Evolutionary conservation across 345 rosid species (phyloP), one percentile per base, ranked within the genome.

Genomic region (Jatropha curcas): DNA sequence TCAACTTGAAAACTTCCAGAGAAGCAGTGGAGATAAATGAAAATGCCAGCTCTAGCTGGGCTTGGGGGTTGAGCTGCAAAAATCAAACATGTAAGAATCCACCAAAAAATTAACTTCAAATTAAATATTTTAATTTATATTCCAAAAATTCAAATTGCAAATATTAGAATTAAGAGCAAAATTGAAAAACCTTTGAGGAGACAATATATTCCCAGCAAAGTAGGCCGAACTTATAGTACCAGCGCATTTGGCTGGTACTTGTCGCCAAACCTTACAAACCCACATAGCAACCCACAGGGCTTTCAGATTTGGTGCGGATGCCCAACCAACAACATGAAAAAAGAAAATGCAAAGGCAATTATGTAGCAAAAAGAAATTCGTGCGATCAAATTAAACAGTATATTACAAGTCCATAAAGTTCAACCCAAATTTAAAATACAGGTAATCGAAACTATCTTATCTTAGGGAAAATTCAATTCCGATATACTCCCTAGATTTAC

Each of bases 11-110:
- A 41, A 80, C 72, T 71, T 87, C 98, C 0, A 96, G 71, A 28
- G 87, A 91, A 60, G 72, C 76, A 30, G 56, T 74, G 1, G 84
- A 65, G 9, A 93, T 82, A 87, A 91, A 96, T 9, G 81, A 59
- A 85, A 88, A 74, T 30, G 98, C 94, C 39, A 96, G 96, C 65
- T 85, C 99, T 70, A 96, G 84, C 77, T 93, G 99, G 9, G 95
- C 95, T 4, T 91, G 86, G 39, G 92, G 80, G 82, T 96, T 93
- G 71, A 93, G 85, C 98, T 93, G 85, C 74, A 80, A 72, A n/a
- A 75, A 33, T 4, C 50, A 24, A 39, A 25, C 3, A 13, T 59
- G 27, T 2, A 45, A 70, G 30, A 71, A 25, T 22, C 31, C 11
- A 70, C 12, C 31, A n/a, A 50, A 59, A 37, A 19, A 16, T 76